Evolutionary conservation across 1,284 basidiomycete species (phyloP), one percentile per base, ranked within the genome.

Genomic region (Trichosporon sp.): DNA sequence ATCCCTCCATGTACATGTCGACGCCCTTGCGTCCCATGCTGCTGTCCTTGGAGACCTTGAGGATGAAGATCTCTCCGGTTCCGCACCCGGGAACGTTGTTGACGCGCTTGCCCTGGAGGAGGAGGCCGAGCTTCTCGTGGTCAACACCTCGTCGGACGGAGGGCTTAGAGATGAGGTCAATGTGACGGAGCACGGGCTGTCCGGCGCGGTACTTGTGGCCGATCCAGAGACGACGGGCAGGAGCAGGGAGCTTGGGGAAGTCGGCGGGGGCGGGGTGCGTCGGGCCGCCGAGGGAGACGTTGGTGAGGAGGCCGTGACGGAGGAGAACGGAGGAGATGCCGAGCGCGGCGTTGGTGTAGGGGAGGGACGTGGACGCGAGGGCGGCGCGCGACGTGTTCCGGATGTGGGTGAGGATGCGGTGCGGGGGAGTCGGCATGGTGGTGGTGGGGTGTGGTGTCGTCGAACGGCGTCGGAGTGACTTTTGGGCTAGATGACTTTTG

Each of bases 311-410:
- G 46, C 83, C 83, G 68, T 82, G 79, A 11, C 82, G 80, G 19
- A 84, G 79, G 66, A 84, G 79, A 66, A 82, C 78, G 32, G 79
- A 79, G 26, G 80, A 77, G 68, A 84, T 81, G 63, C 78, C 79
- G 65, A 84, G 76, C 16, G 80, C 76, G 31, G 79, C 74, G 46
- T 74, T 77, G 32, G 81, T 77, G 76, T 80, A 84, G 1, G 83
- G 83, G 32, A 84, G 68, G 21, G 81, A 79, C 12, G 83, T 84
- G 46, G 75, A 74, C 7, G 78, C 77, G 70, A 83, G 81, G 26
- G 80, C 78, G 2, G 78, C 78, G 66, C 79, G 78, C 16, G 82
- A 80, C 19, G 80, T 80, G 71, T 81, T 82, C 68, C 77, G 72
- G 35, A 84, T 78, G 68, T 84, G 83, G 21, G 82, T 76, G 74